Percentiles rank a stretch among this genome's conserved stretches.
Conservation (phyloP, 768 basidiomycete genomes). For the Naganishia friedmannii region DNA sequence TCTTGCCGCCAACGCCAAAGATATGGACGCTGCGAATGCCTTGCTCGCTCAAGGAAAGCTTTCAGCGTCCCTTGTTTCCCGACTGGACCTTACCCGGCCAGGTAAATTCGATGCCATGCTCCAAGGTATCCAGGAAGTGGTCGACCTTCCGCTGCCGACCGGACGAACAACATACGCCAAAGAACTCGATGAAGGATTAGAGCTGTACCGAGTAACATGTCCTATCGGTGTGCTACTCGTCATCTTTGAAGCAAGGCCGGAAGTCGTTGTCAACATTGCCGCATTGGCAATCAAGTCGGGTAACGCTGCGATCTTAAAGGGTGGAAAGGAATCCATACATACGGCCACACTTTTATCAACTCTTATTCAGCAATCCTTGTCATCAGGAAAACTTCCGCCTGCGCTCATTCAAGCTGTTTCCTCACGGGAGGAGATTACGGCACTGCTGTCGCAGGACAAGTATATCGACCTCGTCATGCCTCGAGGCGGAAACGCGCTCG, state of each 20-base stretch:
- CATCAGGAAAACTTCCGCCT: constrained; percentile 67
- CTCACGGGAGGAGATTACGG: constrained; percentile 84
- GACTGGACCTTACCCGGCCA: constrained; percentile 67
- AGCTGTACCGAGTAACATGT: constrained; percentile 89
- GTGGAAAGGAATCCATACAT: constrained; percentile 87
- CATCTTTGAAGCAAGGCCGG: constrained; percentile 95
- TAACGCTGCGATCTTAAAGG: constrained; percentile 94
- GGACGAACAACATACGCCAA: constrained; percentile 82
- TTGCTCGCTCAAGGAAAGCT: constrained; percentile 82
- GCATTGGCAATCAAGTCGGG: constrained; percentile 95
- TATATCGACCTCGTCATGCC: constrained; percentile 98
- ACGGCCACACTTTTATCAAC: constrained; percentile 73
- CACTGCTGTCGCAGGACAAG: constrained; percentile 76
- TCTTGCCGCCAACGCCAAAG: constrained; percentile 73
- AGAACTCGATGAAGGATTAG: constrained; percentile 79
- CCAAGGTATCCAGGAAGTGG: constrained; percentile 82
- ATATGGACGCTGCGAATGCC: constrained; percentile 71
- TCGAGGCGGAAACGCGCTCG: constrained; percentile 85
- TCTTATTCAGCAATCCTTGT: constrained; percentile 74
- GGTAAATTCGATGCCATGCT: constrained; percentile 96
- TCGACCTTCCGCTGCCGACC: constrained; percentile 77
- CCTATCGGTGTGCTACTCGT: constrained; percentile 94
- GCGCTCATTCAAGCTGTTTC: constrained; percentile 89
- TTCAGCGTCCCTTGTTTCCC: constrained; percentile 75
- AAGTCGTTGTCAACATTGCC: constrained; percentile 96